Conservation (phyloP, 2,329 filamentous ascomycete genomes). For the Epichloe coenophiala region DNA sequence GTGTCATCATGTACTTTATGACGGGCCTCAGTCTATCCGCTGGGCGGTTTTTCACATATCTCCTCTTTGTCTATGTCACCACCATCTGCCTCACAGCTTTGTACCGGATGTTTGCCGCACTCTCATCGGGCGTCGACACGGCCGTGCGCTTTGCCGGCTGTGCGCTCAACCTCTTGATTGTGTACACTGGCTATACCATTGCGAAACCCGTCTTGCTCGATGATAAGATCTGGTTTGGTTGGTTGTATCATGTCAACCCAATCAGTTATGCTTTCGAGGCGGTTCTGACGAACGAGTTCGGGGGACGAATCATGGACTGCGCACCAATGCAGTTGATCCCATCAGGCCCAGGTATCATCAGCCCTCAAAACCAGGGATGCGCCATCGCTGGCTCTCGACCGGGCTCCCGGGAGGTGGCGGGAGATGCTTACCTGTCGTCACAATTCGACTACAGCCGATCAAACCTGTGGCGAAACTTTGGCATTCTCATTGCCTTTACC, state of each 20-base stretch:
- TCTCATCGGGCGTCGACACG: conserved; percentile 4
- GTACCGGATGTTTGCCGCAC: conserved; percentile 27
- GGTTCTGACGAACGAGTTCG: conserved; percentile 55
- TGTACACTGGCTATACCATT: conserved; percentile 37
- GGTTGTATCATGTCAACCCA: conserved; percentile 55
- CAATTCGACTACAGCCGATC: conserved; percentile 38
- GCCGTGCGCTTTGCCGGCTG: conserved; percentile 30
- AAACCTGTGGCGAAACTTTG: conserved; percentile 60
- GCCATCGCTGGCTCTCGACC: conserved; percentile 31
- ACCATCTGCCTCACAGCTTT: conserved; percentile 53
- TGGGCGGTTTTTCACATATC: conserved; percentile 32
- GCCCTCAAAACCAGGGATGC: conserved; percentile 35
- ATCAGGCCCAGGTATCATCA: conserved; percentile 25
- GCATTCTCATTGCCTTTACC: conserved; percentile 57
- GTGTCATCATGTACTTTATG: conserved; percentile 32
- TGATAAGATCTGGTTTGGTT: conserved; percentile 47
- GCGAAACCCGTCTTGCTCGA: conserved; percentile 37
- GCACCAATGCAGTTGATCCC: conserved; percentile 31
- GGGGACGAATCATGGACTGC: conserved; percentile 29
- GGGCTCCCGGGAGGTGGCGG: conserved; percentile 27
- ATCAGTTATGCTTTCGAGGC: conserved; percentile 54
- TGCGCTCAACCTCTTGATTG: conserved; percentile 35
- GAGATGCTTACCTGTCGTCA: conserved; percentile 41
- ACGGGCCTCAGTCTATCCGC: conserved; percentile 24
- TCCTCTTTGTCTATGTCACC: conserved; percentile 33